phyloP scores from a whole-genome alignment of 1,284 basidiomycete genomes.

The Ceratorhiza oryzae-sativae region DNA sequence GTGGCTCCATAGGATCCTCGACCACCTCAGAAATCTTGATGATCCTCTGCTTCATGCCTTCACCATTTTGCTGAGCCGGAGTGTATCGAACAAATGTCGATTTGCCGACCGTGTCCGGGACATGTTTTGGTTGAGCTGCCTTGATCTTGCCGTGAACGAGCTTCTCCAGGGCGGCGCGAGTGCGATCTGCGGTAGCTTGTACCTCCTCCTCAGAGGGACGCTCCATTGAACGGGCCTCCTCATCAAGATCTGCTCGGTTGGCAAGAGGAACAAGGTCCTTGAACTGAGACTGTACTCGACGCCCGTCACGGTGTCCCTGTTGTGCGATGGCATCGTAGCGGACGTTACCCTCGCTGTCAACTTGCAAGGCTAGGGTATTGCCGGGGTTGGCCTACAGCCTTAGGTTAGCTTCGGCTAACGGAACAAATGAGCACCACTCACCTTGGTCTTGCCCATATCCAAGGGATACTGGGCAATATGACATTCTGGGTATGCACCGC shows the following conservation, averaged over 20 bases:
- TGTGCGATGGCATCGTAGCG: slow-evolving; percentile 97
- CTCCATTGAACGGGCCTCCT: slow-evolving; percentile 78
- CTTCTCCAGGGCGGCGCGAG: slow-evolving; percentile 89
- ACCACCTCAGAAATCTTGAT: slow-evolving; percentile 99
- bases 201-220: slow-evolving; percentile 92
- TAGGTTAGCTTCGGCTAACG: background rate
- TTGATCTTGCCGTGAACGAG: slow-evolving; percentile 96
- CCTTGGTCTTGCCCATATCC: slow-evolving; percentile 95
- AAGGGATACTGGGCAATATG: slow-evolving; percentile 97
- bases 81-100: slow-evolving; percentile 95
- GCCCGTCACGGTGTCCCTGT: slow-evolving; percentile 88
- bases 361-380: slow-evolving; percentile 94
- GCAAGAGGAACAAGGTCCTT: slow-evolving; percentile 95
- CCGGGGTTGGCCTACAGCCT: slow-evolving; percentile 77
- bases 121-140: slow-evolving; percentile 91
- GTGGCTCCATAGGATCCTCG: slow-evolving; percentile 97
- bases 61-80: slow-evolving; percentile 81
- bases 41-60: slow-evolving; percentile 83
- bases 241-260: slow-evolving; percentile 87
- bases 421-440: slow-evolving; percentile 49
- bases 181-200: slow-evolving; percentile 87
- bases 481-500: slow-evolving; percentile 96
- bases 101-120: slow-evolving; percentile 79
- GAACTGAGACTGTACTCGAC: slow-evolving; percentile 91
- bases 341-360: slow-evolving; percentile 95